Evolutionary conservation across 2,329 filamentous ascomycete species (phyloP).

Genomic region (Claviceps citrina): DNA sequence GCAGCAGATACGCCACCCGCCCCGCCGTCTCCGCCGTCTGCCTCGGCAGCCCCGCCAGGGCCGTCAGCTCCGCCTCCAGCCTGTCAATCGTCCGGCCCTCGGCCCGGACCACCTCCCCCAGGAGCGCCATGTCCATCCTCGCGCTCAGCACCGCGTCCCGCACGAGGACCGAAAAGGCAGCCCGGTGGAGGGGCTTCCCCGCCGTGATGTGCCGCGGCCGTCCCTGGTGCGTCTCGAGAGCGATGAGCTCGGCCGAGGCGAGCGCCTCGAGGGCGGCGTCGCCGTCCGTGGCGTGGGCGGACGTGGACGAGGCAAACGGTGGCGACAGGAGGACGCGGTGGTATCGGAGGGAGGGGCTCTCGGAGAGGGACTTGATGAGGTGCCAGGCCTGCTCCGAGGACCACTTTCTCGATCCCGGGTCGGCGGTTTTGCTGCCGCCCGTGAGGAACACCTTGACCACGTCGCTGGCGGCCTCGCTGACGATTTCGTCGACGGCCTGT

Average conservation of each 20-base stretch:
- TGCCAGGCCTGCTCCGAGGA: slow-evolving; percentile 80
- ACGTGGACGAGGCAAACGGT: slow-evolving; percentile 49
- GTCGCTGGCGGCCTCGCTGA: slow-evolving; percentile 75
- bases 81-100: slow-evolving; percentile 64
- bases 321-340: slow-evolving; percentile 70
- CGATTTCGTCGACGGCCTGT: slow-evolving; percentile 73
- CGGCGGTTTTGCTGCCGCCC: slow-evolving; percentile 34
- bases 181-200: slow-evolving; percentile 72
- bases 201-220: slow-evolving; percentile 64
- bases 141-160: slow-evolving; percentile 58
- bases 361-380: slow-evolving; percentile 62
- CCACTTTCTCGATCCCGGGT: slow-evolving; percentile 49
- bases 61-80: slow-evolving; percentile 58
- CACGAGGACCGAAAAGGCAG: slow-evolving; percentile 61
- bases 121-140: slow-evolving; percentile 54
- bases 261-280: slow-evolving; percentile 67
- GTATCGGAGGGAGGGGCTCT: slow-evolving; percentile 57
- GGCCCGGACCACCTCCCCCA: slow-evolving; percentile 52
- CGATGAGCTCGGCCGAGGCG: slow-evolving; percentile 73
- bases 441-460: slow-evolving; percentile 88
- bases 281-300: slow-evolving; percentile 37
- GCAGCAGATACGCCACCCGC: slow-evolving; percentile 56
- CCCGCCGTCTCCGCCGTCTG: slow-evolving; percentile 53
- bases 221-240: slow-evolving; percentile 56
- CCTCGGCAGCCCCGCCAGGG: slow-evolving; percentile 55